Conservation (phyloP, 1,284 basidiomycete species). For the Fereydounia khargensis region DNA sequence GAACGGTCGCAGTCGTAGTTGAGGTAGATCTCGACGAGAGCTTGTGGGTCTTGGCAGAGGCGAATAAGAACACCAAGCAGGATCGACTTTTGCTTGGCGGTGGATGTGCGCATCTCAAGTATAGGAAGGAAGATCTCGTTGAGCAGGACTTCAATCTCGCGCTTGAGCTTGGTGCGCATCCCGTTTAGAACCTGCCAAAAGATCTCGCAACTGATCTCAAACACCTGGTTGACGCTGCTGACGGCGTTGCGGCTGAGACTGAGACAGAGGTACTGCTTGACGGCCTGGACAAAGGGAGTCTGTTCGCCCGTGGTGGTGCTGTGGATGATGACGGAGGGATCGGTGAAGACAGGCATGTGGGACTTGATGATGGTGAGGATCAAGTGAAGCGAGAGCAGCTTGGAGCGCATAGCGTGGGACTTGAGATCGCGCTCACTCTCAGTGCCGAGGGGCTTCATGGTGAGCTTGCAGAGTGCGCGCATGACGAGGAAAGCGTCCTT, state of each 20-base stretch:
- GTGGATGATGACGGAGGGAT: slow-evolving; percentile 49
- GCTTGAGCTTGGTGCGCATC: slow-evolving; percentile 96
- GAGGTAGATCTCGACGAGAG: slow-evolving; percentile 55
- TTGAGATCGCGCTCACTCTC: slow-evolving; percentile 55
- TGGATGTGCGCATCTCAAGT: slow-evolving; percentile 95
- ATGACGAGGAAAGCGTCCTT: slow-evolving; percentile 57
- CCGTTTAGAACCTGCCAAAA: slow-evolving; percentile 94
- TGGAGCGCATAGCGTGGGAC: slow-evolving; percentile 56
- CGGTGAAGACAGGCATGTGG: slow-evolving; percentile 53
- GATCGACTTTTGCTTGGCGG: slow-evolving; percentile 68
- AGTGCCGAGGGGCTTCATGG: slow-evolving; percentile 53
- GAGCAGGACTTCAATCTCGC: slow-evolving; percentile 97
- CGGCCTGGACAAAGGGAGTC: slow-evolving; percentile 55
- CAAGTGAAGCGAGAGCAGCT: slow-evolving; percentile 53
- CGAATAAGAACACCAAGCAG: slow-evolving; percentile 50
- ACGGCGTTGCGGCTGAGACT: slow-evolving; percentile 92
- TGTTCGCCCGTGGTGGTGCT: slow-evolving; percentile 53
- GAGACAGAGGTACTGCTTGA: slow-evolving; percentile 68
- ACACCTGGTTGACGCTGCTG: slow-evolving; percentile 91
- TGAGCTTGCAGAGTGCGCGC: slow-evolving; percentile 55
- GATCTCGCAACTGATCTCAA: slow-evolving; percentile 96
- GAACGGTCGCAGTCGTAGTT: slow-evolving; percentile 57
- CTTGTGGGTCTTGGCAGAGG: slow-evolving; percentile 53
- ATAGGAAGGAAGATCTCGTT: slow-evolving; percentile 99
- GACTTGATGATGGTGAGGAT: slow-evolving; percentile 50